phyloP scores from a whole-genome alignment of 1,284 basidiomycete genomes.

The Limonomyces culmigenus region DNA sequence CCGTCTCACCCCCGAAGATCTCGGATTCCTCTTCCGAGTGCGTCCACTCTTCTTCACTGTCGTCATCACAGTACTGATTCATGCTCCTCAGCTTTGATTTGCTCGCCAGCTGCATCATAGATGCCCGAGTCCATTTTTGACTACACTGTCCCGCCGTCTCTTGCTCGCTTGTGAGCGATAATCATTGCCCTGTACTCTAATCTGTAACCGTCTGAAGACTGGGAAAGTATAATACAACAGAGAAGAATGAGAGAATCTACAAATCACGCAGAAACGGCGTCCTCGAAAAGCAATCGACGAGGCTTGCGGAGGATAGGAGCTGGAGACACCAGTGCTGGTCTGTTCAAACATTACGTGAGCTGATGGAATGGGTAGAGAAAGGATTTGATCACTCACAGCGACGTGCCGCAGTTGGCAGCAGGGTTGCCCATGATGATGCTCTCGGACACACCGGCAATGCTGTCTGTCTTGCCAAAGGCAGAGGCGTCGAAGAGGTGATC shows the following conservation, averaged over 20 bases:
- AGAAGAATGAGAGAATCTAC: neutral
- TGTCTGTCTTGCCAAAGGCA: slow-evolving; percentile 89
- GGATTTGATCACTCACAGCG: slow-evolving; percentile 47
- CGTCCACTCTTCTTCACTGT: too few species aligned
- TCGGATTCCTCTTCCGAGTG: too few species aligned
- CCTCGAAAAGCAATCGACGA: slow-evolving; percentile 38
- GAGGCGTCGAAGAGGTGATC: slow-evolving; percentile 98
- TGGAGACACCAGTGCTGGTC: slow-evolving; percentile 39
- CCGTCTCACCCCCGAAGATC: slow-evolving; percentile 76
- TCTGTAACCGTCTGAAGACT: too few species aligned
- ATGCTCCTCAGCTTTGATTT: too few species aligned
- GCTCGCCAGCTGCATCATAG: too few species aligned
- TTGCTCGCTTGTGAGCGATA: too few species aligned
- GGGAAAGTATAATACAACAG: too few species aligned
- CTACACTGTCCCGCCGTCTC: too few species aligned
- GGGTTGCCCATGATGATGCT: slow-evolving; percentile 99
- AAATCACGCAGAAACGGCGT: slow-evolving; percentile 24
- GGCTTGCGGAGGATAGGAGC: slow-evolving; percentile 34
- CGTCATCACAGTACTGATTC: too few species aligned
- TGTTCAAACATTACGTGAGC: slow-evolving; percentile 10
- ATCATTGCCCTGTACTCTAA: too few species aligned
- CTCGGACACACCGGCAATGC: slow-evolving; percentile 92
- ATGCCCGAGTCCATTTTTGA: too few species aligned
- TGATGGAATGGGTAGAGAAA: slow-evolving; percentile 1
- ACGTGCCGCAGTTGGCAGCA: slow-evolving; percentile 91